A percentile compares a stretch with the other conserved stretches of the same genome.
These are phyloP conservation scores for Sphagnum fallax DNA, from an alignment of 228 moss, liverwort and hornwort genomes.

Conservation along the genomic window DNA sequence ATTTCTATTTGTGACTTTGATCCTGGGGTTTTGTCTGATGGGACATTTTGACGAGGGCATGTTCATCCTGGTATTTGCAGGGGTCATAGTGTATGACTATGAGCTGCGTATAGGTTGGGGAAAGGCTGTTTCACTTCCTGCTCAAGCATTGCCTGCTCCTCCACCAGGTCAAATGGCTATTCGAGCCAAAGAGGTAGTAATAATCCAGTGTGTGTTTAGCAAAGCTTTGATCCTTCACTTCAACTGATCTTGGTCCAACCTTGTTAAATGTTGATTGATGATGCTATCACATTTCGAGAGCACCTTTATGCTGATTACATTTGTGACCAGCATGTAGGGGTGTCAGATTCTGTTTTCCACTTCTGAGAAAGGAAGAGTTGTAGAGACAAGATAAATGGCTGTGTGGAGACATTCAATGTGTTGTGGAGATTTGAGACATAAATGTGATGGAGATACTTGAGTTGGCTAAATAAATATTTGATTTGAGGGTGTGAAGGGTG, in stretches of 20 bases:
- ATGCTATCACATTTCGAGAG: too few relatives aligned
- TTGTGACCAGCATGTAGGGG: too few relatives aligned
- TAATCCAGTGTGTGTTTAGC: neutral
- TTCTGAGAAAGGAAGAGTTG: too few relatives aligned
- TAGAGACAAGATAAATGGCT: too few relatives aligned
- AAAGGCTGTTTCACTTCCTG: slow-evolving; percentile 97
- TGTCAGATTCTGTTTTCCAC: too few relatives aligned
- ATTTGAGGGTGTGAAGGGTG: neutral
- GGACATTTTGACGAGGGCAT: too few relatives aligned
- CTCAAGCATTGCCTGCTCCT: slow-evolving; percentile 98
- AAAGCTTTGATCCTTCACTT: too few relatives aligned
- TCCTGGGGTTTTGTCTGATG: neutral
- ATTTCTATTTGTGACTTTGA: neutral
- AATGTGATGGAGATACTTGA: neutral
- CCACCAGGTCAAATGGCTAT: slow-evolving; percentile 99
- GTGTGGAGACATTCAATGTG: too few relatives aligned
- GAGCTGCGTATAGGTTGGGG: slow-evolving; percentile 99
- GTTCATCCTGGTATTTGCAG: slow-evolving; percentile 17
- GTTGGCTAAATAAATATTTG: neutral
- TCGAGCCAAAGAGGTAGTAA: slow-evolving; percentile 87
- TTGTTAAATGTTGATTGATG: too few relatives aligned
- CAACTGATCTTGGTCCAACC: too few relatives aligned
- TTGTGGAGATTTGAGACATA: too few relatives aligned
- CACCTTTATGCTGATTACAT: too few relatives aligned
- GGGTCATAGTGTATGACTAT: slow-evolving; percentile 96